phyloP scores from a whole-genome alignment of 768 basidiomycete genomes.

The Lentinula sp. region DNA sequence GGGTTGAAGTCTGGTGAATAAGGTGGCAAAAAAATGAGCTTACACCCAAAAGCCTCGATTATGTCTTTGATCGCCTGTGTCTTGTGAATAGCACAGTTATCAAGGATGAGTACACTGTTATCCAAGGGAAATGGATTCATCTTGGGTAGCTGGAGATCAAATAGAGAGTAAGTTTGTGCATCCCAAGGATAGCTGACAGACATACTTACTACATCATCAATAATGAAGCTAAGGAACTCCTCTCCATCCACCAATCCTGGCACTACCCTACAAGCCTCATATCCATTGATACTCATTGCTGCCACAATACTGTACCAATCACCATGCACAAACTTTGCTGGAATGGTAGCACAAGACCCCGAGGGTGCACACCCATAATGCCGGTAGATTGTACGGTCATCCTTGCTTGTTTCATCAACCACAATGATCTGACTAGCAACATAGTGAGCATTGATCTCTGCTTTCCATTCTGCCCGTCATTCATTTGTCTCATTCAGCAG shows the following conservation, averaged over 20 bases:
- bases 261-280: conserved; percentile 17
- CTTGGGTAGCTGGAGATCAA: conserved; percentile 10
- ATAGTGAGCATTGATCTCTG: conserved; percentile 7
- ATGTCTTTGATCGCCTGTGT: conserved; percentile 13
- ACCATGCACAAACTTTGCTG: conserved; percentile 16
- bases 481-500: conserved; percentile 14
- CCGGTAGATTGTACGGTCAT: conserved; percentile 19
- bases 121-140: conserved; percentile 21
- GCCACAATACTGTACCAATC: conserved; percentile 19
- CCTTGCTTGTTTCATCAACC: conserved; percentile 24
- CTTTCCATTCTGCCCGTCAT: conserved; percentile 7
- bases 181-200: too few relatives aligned
- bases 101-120: conserved; percentile 20
- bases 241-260: conserved; percentile 19
- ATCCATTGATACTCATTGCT: conserved; percentile 20
- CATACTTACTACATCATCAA: conserved; percentile 16
- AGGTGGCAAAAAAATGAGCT: conserved; percentile 22
- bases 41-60: conserved; percentile 18
- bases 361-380: conserved; percentile 17
- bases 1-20: conserved; percentile 32
- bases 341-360: conserved; percentile 12
- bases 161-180: neutral
- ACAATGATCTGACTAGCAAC: conserved; percentile 16
- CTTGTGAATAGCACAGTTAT: conserved; percentile 26
- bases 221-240: conserved; percentile 25